These are phyloP conservation scores for Coemansia sp. DNA, from an alignment of 192 early-diverging fungal species.

Conservation along the genomic window DNA sequence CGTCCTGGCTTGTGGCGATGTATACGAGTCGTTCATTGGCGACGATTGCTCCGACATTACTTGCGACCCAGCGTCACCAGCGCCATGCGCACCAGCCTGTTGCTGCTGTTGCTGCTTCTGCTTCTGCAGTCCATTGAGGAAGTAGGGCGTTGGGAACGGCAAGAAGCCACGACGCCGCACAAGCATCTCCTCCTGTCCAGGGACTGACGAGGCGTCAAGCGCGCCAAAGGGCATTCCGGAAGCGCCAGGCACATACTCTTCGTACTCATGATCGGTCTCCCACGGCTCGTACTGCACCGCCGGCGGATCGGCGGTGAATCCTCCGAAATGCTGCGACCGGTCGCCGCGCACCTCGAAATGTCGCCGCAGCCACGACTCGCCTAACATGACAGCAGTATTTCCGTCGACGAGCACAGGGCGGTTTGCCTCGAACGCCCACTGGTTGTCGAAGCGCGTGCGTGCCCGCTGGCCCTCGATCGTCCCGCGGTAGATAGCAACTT, in stretches of 20 bases:
- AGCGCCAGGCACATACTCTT: constrained; percentile 10
- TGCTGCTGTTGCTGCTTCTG: constrained; percentile 10
- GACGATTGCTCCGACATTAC: constrained; percentile 26
- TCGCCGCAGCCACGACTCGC: constrained; percentile 49
- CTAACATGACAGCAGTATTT: constrained; percentile 50
- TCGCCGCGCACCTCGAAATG: constrained; percentile 53
- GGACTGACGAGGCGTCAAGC: neutral
- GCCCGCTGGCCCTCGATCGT: constrained; percentile 48
- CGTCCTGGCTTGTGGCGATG: constrained; percentile 4
- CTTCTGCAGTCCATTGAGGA: constrained; percentile 38
- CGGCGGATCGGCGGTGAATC: constrained; percentile 23
- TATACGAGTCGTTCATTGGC: constrained; percentile 17
- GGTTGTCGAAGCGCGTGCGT: constrained; percentile 38
- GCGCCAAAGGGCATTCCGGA: neutral
- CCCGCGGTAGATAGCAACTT: constrained; percentile 49
- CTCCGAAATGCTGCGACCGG: constrained; percentile 48
- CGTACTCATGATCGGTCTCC: constrained; percentile 42
- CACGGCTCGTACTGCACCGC: constrained; percentile 41
- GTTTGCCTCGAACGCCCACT: constrained; percentile 50
- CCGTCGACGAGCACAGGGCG: constrained; percentile 47
- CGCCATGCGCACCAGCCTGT: neutral
- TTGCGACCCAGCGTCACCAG: constrained; percentile 15
- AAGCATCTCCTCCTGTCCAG: constrained; percentile 3
- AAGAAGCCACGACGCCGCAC: constrained; percentile 24
- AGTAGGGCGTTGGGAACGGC: constrained; percentile 40